Base-by-base conservation (phyloP, 164 flowering plant genomes). In the Amborella trichopoda region DNA sequence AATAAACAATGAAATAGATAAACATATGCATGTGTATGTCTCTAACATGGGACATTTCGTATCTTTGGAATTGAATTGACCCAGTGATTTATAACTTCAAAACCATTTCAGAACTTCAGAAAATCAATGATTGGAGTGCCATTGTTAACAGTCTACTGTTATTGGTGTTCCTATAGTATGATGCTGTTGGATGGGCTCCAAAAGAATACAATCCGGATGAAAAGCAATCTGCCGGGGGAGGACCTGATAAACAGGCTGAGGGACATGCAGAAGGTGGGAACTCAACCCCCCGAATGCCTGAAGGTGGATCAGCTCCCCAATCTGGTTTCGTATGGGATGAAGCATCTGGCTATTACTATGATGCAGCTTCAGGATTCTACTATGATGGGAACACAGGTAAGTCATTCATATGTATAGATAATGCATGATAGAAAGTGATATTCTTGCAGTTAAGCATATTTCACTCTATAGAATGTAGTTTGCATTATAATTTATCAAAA, bases 271-370 rank as follows among this genome's bases (percentile, higher is more conserved):
- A 53, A 16, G 70, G 36, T 49, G 2, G 16, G 6, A 38, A 38
- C n/a, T n/a, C n/a, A n/a, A n/a, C n/a, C n/a, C n/a, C n/a, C n/a
- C n/a, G n/a, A n/a, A n/a, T n/a, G n/a, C 79, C 70, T 46, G 66
- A 68, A 33, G 71, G 67, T 58, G 67, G 76, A 52, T 67, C 74
- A 32, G 93, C 86, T 33, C 78, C 76, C 25, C 91, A 83, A 48
- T 78, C 95, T 50, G 99, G 96, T 5, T 93, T 88, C 74, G 96
- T 88, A 20, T 88, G 99, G 99, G 96, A 93, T 76, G 99, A 88
- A 60, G 85, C 95, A 60, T 93, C 99, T 60, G 96, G 99, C 47
- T 93, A 93, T 68, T 93, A 93, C 61, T 93, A 79, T 65, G 96
- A 93, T 81, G 89, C 99, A 45, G 58, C 96, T 61, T 93, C 99